Percentiles rank a stretch among this genome's conserved stretches.
These are phyloP conservation scores for Blastocystis sp. DNA, from an alignment of 352 stramenopile species.

Conservation along the genomic window DNA sequence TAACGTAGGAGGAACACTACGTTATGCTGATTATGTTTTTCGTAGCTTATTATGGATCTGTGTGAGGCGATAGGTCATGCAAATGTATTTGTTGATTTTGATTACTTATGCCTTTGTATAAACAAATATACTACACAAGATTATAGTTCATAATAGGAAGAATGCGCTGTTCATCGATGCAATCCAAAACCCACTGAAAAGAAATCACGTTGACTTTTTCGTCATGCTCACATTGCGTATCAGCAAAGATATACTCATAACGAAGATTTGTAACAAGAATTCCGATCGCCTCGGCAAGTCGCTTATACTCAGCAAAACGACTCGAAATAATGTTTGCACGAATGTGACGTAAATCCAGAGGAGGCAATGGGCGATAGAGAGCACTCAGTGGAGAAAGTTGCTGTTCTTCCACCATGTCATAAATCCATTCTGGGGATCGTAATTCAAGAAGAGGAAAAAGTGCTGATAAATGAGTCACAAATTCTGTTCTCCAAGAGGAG, in stretches of 20 bases:
- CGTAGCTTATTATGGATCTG: not conserved
- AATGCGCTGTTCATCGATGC: not conserved
- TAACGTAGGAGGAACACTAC: not conserved
- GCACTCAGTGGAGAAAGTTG: not conserved
- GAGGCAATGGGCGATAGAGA: not conserved
- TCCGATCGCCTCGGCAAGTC: not conserved
- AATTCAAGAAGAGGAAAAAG: not conserved
- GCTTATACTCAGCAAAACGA: not conserved
- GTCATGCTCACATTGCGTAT: not conserved
- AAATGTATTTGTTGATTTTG: not conserved
- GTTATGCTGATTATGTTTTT: slow-evolving; percentile 23
- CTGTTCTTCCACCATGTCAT: not conserved
- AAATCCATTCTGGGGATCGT: not conserved
- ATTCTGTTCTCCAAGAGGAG: not conserved
- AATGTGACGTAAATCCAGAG: not conserved
- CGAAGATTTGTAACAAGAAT: not conserved
- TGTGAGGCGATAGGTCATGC: not conserved
- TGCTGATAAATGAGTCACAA: not conserved
- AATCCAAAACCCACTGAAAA: slow-evolving; percentile 23
- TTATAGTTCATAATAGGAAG: not conserved
- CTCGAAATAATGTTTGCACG: not conserved
- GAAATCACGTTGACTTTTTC: not conserved
- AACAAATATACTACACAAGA: not conserved
- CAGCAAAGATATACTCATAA: not conserved
- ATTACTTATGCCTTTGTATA: not conserved